Evolutionary conservation across 352 stramenopile genomes (phyloP), one percentile per base, ranked within the genome.

Genomic region (Phytophthora macrochlamydospora): DNA sequence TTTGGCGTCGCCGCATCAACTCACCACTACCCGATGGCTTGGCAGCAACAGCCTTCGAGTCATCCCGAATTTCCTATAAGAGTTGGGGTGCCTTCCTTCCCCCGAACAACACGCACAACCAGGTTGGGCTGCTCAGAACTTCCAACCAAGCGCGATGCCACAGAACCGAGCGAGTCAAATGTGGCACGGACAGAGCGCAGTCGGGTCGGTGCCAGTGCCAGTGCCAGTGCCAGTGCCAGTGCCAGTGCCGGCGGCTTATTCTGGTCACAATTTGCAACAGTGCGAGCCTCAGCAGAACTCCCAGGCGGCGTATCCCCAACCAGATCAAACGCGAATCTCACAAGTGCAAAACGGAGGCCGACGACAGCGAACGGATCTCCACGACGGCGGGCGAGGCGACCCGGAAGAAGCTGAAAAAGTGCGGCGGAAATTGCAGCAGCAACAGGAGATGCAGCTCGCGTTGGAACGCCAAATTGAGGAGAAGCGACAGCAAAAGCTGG

Each of bases 381-480:
- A 62, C 31, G 56, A 76, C 30, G 60, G 65, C 1, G 49, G 59
- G 29, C 55, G 56, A 38, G 67, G 53, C 14, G 49, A 73, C 32
- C 50, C 40, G 0, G 53, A 62, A 28, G 67, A 75, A 18, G 42
- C 38, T 29, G 56, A 75, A 30, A 61, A 44, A 12, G 28, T 64
- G 38, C 62, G 45, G 46, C 71, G 72, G 3, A 83, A 85, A 56
- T 33, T 79, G 24, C 75, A 81, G 12, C 67, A 78, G 14, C 65
- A 77, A 2, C 75, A 81, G 13, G 79, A 83, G 33, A 85, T 90
- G 56, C 79, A 90, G 56, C 65, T 75, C 13, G 66, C 81, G 1
- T 42, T 89, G 12, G 75, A 86, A 13, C 71, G 71, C 11, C 81
- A 90, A 56, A 81, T 90, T 35, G 79, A 90, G 35, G 81, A 90